Evolutionary conservation across 2,329 filamentous ascomycete genomes (phyloP), one percentile per base, ranked within the genome.

Genomic region (Ascochyta clinopodiicola): DNA sequence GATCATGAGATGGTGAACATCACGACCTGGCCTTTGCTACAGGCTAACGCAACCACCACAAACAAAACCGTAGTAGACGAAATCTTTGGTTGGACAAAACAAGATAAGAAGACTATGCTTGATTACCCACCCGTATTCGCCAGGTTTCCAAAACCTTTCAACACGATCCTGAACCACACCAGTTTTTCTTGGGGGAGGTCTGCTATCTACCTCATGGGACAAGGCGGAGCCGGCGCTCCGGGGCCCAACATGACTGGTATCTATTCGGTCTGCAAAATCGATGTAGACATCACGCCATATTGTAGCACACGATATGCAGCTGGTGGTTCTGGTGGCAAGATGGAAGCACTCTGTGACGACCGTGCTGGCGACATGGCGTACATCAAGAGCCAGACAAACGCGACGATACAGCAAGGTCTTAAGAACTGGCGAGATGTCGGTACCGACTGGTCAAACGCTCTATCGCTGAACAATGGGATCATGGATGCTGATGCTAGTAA

Each of bases 251-350:
- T 57, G 35, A 70, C 57, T 1, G 66, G 61, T 2, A 49, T 63
- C 27, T 92, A 88, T 67, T 85, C 87, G 0, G 75, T 95, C 0
- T 95, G 90, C 68, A 80, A 87, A 37, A 71, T 93, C 13, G 82
- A 84, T 21, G 88, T 86, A 0, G 87, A 86, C 61, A 71, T 86
- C 1, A 86, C 88, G 0, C 80, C 87, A 0, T 77, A 82, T 12
- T 95, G 91, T 71, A 88, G 85, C 0, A 92, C 90, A 9, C 64
- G 65, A 4, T 81, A 80, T 57, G 75, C 76, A 36, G 80, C 78
- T 0, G 77, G 75, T 6, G 70, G 68, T 2, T 76, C 70, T 2
- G 88, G 89, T 2, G 86, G 85, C 0, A 76, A 75, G 9, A 81
- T 94, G 70, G 77, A 75, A 29, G 83, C 86, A 0, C 75, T 84